Evolutionary conservation across 495 filamentous ascomycete genomes (phyloP), one percentile per base, ranked within the genome.

Genomic region (Stereocaulon alpinum): DNA sequence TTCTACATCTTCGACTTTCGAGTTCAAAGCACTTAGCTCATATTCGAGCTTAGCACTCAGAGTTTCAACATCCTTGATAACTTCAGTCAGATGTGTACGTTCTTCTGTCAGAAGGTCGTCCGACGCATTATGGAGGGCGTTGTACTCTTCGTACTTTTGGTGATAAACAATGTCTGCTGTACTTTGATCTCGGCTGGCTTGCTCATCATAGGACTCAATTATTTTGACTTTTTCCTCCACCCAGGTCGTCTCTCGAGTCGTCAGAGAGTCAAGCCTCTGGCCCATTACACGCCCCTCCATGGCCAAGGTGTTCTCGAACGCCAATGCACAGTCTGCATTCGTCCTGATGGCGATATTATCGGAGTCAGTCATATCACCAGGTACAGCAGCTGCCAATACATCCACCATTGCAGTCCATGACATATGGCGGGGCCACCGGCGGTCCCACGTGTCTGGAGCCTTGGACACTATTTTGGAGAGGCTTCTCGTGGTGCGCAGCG

Each of bases 361-460:
- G 18, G 60, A 59, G 24, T 68, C 58, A 34, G 64, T 44, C 42
- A 59, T 70, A 62, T 54, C 68, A 34, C 30, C 67, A 3, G 43
- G 48, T 15, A 54, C 56, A 29, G 65, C 40, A 34, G 64, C 64
- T 17, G 70, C 47, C 29, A 66, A 22, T 34, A 86, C 90, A 60
- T 95, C 89, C 70, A 94, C 89, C n/a, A 91, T 91, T 44, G 83
- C 78, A 62, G 86, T 87, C 68, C 97, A 97, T 5, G 89, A 95
- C 59, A 97, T 75, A 54, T 90, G 87, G 6, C 90, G 82, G 0
- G 91, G 82, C 79, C 83, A 94, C 56, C 79, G 79, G 17, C 77
- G 75, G 47, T 86, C 80, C 56, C 80, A 74, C 14, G 76, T 68
- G 9, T 69, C 63, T 45, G 67, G 29, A 32, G 43, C 14, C 42